Evolutionary conservation across 1,284 basidiomycete species (phyloP).

Genomic region (Ustilago cynodontis): DNA sequence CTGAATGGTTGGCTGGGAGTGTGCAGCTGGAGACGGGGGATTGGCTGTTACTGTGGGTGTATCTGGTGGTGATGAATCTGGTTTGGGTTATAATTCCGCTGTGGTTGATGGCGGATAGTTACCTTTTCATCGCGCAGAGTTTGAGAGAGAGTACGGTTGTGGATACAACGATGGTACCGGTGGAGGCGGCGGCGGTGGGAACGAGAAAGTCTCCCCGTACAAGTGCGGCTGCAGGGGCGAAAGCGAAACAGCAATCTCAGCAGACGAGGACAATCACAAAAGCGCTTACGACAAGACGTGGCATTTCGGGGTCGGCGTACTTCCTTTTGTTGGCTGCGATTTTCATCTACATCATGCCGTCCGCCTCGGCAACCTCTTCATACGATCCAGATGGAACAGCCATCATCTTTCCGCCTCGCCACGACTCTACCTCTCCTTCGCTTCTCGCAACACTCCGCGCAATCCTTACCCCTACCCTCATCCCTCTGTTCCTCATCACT

Average conservation of each 20-base stretch:
- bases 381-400: constrained; percentile 15
- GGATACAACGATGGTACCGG: constrained; percentile 1
- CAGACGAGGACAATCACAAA: neutral
- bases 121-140: constrained; percentile 7
- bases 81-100: constrained; percentile 50
- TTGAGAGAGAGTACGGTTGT: constrained; percentile 3
- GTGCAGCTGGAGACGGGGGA: constrained; percentile 12
- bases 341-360: constrained; percentile 35
- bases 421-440: neutral
- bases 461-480: constrained; percentile 10
- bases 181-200: neutral
- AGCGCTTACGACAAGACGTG: constrained; percentile 12
- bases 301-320: constrained; percentile 29
- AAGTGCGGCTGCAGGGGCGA: neutral
- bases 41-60: constrained; percentile 49
- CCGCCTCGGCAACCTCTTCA: neutral
- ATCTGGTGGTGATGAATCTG: constrained; percentile 48
- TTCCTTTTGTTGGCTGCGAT: constrained; percentile 18
- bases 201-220: neutral
- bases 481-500: constrained; percentile 29
- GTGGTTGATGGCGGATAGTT: constrained; percentile 48
- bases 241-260: neutral
- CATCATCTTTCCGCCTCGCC: constrained; percentile 3
- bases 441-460: constrained; percentile 2
- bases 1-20: constrained; percentile 60